Percentiles rank a stretch among this genome's conserved stretches.
These are phyloP conservation scores for Takashimella tepidaria DNA, from an alignment of 1,284 basidiomycete species.

Conservation along the genomic window DNA sequence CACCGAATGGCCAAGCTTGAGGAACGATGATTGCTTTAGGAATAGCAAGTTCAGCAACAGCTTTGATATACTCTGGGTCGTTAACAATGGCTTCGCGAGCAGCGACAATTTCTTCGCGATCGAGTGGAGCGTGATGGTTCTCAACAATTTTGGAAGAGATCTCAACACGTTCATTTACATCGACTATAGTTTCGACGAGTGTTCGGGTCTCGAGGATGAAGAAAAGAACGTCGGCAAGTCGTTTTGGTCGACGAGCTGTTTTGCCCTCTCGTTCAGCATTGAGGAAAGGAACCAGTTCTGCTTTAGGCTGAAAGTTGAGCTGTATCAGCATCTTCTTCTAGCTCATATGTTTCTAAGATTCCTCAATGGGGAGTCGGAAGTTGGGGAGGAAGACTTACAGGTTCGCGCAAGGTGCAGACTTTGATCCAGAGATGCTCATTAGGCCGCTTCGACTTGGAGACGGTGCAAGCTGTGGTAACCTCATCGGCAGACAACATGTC, in stretches of 20 bases:
- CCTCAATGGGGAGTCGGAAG: slow-evolving; percentile 1
- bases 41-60: slow-evolving; percentile 3
- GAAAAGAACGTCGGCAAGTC: slow-evolving; percentile 3
- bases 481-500: slow-evolving; percentile 8
- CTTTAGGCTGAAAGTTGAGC: slow-evolving; percentile 5
- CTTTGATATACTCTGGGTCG: slow-evolving; percentile 1
- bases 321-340: background rate
- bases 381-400: background rate
- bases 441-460: slow-evolving; percentile 4
- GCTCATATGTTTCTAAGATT: too few relatives aligned
- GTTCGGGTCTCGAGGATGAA: slow-evolving; percentile 8
- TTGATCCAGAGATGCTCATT: slow-evolving; percentile 11
- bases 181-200: slow-evolving; percentile 11
- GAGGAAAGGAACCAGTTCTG: slow-evolving; percentile 6
- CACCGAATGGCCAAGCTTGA: slow-evolving; percentile 5
- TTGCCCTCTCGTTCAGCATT: slow-evolving; percentile 5
- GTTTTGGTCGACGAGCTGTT: background rate
- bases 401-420: slow-evolving; percentile 6
- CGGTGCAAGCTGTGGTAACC: slow-evolving; percentile 2
- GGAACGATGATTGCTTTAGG: slow-evolving; percentile 4
- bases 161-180: slow-evolving; percentile 3
- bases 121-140: slow-evolving; percentile 11
- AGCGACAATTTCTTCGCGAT: slow-evolving; percentile 12
- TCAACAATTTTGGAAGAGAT: slow-evolving; percentile 3
- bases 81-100: slow-evolving; percentile 7